Conservation (phyloP, 2,329 filamentous ascomycete species). For the Purpureocillium takamizusanense region DNA sequence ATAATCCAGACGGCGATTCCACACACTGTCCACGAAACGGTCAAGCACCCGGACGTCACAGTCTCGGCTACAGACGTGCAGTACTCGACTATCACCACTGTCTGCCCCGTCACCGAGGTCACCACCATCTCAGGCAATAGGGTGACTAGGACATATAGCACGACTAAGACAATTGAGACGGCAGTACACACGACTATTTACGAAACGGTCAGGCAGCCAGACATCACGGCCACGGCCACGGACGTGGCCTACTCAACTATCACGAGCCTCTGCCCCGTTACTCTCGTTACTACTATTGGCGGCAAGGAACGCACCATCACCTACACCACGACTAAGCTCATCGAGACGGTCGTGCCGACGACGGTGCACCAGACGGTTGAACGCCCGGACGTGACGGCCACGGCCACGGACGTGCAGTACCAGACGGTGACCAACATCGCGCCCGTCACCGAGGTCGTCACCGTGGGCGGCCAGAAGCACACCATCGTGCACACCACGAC, state of each 20-base stretch:
- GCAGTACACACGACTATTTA: slow-evolving; percentile 22
- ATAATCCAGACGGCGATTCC: slow-evolving; percentile 17
- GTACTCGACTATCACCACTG: slow-evolving; percentile 33
- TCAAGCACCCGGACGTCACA: slow-evolving; percentile 21
- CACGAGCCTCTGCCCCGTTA: slow-evolving; percentile 20
- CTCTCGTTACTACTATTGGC: slow-evolving; percentile 22
- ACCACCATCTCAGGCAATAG: slow-evolving; percentile 31
- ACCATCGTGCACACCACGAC: slow-evolving; percentile 14
- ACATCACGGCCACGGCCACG: slow-evolving; percentile 6
- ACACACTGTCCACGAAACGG: slow-evolving; percentile 18
- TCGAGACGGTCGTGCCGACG: slow-evolving; percentile 17
- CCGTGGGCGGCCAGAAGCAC: slow-evolving; percentile 20
- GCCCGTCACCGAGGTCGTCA: slow-evolving; percentile 22
- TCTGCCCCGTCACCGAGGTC: slow-evolving; percentile 36
- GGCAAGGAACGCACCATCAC: slow-evolving; percentile 19
- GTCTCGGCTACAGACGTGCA: slow-evolving; percentile 21
- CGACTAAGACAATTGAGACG: slow-evolving; percentile 26
- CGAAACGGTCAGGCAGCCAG: slow-evolving; percentile 6
- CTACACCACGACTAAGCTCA: slow-evolving; percentile 13
- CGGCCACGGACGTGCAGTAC: too few species aligned
- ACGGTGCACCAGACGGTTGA: slow-evolving; percentile 21
- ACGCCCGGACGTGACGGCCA: too few species aligned
- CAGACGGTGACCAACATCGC: slow-evolving; percentile 30
- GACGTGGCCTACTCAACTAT: slow-evolving; percentile 28
- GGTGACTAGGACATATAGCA: slow-evolving; percentile 26